Evolutionary conservation across 140 eudicot genomes (phyloP).

Genomic region (Bidens hawaiensis): DNA sequence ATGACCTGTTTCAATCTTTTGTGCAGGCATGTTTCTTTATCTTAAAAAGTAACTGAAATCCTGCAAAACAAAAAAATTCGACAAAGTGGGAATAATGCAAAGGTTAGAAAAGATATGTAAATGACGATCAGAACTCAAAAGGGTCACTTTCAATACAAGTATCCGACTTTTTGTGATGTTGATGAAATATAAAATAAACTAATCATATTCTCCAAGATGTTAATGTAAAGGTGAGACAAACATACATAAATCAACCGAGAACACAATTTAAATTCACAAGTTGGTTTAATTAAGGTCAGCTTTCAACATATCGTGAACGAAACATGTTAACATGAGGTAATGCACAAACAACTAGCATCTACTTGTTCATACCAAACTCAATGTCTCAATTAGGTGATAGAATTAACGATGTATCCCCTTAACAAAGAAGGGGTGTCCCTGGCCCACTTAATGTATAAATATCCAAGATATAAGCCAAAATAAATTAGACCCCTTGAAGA

Average conservation of each 20-base stretch:
- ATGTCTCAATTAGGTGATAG: neutral
- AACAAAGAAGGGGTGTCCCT: too few species aligned
- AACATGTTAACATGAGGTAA: too few species aligned
- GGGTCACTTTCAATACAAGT: neutral
- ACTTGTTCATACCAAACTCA: neutral
- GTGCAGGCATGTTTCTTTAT: slow-evolving; percentile 25
- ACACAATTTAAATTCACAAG: neutral
- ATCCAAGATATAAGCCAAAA: neutral
- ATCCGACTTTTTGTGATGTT: neutral
- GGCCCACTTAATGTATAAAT: too few species aligned
- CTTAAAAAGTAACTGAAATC: neutral
- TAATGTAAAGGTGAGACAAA: neutral
- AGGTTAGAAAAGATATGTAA: neutral
- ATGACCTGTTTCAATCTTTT: too few species aligned
- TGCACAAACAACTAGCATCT: too few species aligned
- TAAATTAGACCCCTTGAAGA: too few species aligned
- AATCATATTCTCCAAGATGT: neutral
- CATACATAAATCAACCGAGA: neutral
- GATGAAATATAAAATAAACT: neutral
- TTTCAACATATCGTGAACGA: too few species aligned
- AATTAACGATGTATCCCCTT: neutral
- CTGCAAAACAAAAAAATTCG: slow-evolving; percentile 9
- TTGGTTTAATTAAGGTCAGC: neutral
- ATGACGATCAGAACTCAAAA: neutral
- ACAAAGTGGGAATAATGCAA: slow-evolving; percentile 1